Evolutionary conservation across 2,329 filamentous ascomycete genomes (phyloP).

Genomic region (Xylaria multiplex): DNA sequence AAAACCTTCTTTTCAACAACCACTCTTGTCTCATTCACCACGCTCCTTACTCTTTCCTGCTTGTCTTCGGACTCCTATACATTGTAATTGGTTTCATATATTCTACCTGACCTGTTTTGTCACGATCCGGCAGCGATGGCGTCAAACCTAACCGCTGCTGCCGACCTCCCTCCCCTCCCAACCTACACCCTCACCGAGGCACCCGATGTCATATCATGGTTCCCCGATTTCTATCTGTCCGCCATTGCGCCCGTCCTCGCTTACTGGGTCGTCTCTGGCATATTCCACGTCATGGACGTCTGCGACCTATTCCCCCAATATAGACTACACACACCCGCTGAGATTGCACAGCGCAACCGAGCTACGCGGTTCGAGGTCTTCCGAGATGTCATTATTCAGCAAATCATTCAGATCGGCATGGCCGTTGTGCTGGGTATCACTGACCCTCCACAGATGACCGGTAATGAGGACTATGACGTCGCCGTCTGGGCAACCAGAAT

Average conservation of each 20-base stretch:
- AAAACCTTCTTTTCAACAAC: slow-evolving; percentile 32
- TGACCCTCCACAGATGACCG: slow-evolving; percentile 78
- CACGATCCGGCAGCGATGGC: slow-evolving; percentile 49
- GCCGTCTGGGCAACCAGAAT: slow-evolving; percentile 89
- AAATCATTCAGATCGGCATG: slow-evolving; percentile 84
- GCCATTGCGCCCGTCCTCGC: slow-evolving; percentile 80
- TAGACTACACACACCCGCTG: slow-evolving; percentile 92
- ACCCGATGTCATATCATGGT: slow-evolving; percentile 76
- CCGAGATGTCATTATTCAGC: slow-evolving; percentile 90
- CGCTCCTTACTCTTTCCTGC: slow-evolving; percentile 37
- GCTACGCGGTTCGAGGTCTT: slow-evolving; percentile 86
- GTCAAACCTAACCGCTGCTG: slow-evolving; percentile 63
- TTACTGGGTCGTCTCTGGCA: slow-evolving; percentile 87
- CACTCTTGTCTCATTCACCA: slow-evolving; percentile 24
- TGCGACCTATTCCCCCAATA: slow-evolving; percentile 90
- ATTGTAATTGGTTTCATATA: slow-evolving; percentile 37
- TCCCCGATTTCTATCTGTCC: slow-evolving; percentile 83
- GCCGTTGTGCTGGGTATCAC: slow-evolving; percentile 74
- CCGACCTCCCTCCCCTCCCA: slow-evolving; percentile 84
- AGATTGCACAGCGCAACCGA: slow-evolving; percentile 87
- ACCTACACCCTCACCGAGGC: slow-evolving; percentile 78
- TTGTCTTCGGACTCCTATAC: slow-evolving; percentile 35
- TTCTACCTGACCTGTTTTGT: slow-evolving; percentile 11
- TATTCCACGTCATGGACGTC: slow-evolving; percentile 89
- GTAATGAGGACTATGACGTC: slow-evolving; percentile 85